These are phyloP conservation scores for Viridothelium virens DNA, from an alignment of 495 filamentous ascomycete species.

Conservation along the genomic window DNA sequence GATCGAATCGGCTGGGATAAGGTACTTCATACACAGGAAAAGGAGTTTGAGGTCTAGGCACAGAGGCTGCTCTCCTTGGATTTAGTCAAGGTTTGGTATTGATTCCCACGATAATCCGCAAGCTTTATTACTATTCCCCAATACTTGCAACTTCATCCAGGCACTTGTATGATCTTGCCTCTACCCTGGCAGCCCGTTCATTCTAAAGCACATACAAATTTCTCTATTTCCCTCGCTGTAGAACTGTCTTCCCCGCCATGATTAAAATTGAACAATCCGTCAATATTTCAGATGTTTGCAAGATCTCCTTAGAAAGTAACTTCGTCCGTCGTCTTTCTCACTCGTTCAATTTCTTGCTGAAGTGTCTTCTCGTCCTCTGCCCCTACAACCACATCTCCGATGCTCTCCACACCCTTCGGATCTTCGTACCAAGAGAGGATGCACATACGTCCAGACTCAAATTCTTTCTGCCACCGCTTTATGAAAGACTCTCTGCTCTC, in stretches of 20 bases:
- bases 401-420: background rate
- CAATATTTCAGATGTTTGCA: background rate
- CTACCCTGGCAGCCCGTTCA: too few species aligned
- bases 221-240: too few species aligned
- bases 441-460: background rate
- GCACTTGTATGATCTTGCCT: too few species aligned
- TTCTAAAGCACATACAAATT: too few species aligned
- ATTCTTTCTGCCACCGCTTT: background rate
- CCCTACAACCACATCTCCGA: background rate
- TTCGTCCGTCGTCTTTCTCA: background rate
- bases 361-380: background rate
- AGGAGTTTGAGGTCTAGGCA: background rate
- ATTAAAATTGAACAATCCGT: background rate
- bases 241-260: too few species aligned
- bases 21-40: background rate
- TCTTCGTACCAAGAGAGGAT: slow-evolving; percentile 3
- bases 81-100: too few species aligned
- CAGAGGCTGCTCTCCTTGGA: background rate
- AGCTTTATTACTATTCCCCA: too few species aligned
- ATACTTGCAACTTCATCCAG: too few species aligned
- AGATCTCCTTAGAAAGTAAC: background rate
- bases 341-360: background rate
- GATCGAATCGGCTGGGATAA: background rate
- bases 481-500: background rate
- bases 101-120: too few species aligned